Conservation (phyloP, 2,329 filamentous ascomycete species). For the Chlorencoelia australis region DNA sequence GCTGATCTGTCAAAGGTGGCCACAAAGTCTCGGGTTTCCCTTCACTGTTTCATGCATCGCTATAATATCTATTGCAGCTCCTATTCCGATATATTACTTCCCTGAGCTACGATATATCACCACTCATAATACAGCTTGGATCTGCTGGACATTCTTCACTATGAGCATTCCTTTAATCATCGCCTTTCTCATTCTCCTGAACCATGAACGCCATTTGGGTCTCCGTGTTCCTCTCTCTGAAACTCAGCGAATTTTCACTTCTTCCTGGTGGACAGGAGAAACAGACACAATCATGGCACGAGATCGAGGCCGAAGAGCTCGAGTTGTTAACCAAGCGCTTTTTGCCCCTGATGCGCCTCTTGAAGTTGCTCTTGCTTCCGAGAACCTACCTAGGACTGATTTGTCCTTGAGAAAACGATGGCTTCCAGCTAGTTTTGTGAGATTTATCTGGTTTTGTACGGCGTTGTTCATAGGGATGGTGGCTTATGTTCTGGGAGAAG, state of each 20-base stretch:
- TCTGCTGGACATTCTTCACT: constrained; percentile 58
- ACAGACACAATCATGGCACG: constrained; percentile 33
- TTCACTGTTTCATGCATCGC: constrained; percentile 53
- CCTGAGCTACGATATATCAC: constrained; percentile 44
- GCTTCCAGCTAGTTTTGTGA: constrained; percentile 56
- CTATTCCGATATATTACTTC: constrained; percentile 49
- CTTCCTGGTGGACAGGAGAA: constrained; percentile 56
- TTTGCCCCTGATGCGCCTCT: constrained; percentile 26
- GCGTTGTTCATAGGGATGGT: constrained; percentile 52
- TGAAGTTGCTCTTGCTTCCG: constrained; percentile 22
- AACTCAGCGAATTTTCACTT: constrained; percentile 57
- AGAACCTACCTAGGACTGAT: constrained; percentile 12
- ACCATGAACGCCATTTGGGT: constrained; percentile 52
- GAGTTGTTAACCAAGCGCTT: constrained; percentile 24
- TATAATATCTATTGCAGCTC: constrained; percentile 46
- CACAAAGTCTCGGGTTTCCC: constrained; percentile 51
- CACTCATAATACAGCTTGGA: constrained; percentile 56
- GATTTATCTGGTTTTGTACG: constrained; percentile 60
- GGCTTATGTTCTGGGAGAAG: constrained; percentile 58
- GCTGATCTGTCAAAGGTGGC: constrained; percentile 37
- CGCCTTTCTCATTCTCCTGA: constrained; percentile 53
- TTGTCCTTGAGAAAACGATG: constrained; percentile 31
- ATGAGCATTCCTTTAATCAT: constrained; percentile 61
- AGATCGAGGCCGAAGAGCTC: constrained; percentile 29
- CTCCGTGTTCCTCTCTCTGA: constrained; percentile 52